Evolutionary conservation across 805 yeast genomes (phyloP).

Genomic region (Zygosaccharomyces kombuchaensis): DNA sequence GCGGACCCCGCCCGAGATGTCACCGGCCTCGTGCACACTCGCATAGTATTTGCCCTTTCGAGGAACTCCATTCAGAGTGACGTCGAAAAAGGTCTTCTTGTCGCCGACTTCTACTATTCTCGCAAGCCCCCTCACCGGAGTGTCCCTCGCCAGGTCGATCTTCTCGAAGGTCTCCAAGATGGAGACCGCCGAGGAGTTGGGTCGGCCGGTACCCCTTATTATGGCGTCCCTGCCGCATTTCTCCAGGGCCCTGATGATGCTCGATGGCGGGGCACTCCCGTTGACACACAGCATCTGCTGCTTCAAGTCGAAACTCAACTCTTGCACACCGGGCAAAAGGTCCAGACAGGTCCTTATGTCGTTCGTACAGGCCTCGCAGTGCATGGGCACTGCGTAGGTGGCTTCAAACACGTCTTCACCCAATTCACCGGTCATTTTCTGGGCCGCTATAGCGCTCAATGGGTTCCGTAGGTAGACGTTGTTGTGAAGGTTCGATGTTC

Average conservation of each 20-base stretch:
- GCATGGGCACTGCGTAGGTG: constrained; percentile 81
- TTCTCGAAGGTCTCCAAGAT: constrained; percentile 70
- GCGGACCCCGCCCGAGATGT: constrained; percentile 68
- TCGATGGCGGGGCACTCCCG: constrained; percentile 74
- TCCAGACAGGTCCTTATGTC: constrained; percentile 53
- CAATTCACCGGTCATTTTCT: constrained; percentile 15
- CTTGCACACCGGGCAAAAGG: constrained; percentile 47
- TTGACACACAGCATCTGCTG: constrained; percentile 60
- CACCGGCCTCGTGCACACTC: constrained; percentile 64
- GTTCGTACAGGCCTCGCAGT: constrained; percentile 67
- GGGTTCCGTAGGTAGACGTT: no score
- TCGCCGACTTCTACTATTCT: constrained; percentile 68
- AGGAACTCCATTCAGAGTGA: constrained; percentile 67
- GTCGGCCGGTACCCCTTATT: constrained; percentile 83
- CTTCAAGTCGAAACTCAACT: constrained; percentile 51
- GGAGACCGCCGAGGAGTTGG: constrained; percentile 87
- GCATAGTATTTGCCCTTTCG: constrained; percentile 65
- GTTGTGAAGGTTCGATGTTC: no score
- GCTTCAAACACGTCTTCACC: constrained; percentile 52
- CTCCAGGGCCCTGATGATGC: constrained; percentile 63
- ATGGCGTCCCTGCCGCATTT: constrained; percentile 82
- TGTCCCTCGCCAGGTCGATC: constrained; percentile 33
- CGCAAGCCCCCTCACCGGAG: constrained; percentile 80
- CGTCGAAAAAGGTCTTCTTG: constrained; percentile 59
- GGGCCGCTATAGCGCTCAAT: no score